A percentile compares a stretch with the other conserved stretches of the same genome.
Evolutionary conservation across 371 early-diverging fungal genomes (phyloP).

Genomic region (Ordospora pajunii): DNA sequence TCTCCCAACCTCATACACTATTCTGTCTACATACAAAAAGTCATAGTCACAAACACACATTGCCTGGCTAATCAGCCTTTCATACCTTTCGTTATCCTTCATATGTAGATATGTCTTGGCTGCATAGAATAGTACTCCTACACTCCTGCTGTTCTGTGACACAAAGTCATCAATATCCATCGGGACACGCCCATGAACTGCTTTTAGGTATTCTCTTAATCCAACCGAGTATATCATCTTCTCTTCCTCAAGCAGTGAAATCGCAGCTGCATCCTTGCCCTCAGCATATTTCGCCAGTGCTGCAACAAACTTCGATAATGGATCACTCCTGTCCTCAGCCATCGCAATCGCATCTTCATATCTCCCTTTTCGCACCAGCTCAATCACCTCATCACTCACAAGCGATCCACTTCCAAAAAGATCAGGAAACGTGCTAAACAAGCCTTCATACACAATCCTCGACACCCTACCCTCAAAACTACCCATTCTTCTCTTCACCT

Average conservation of each 20-base stretch:
- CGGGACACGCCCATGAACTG: neutral
- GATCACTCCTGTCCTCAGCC: neutral
- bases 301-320: neutral
- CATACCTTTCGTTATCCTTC: neutral
- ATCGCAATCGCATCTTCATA: neutral
- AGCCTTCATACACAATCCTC: neutral
- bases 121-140: slow-evolving; percentile 2
- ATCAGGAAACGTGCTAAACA: neutral
- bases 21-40: slow-evolving; percentile 2
- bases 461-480: neutral
- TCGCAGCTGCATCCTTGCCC: neutral
- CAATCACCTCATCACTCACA: neutral
- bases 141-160: neutral
- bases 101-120: neutral
- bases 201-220: neutral
- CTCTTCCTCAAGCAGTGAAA: slow-evolving; percentile 5
- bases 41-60: neutral
- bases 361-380: neutral
- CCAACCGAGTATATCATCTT: slow-evolving; percentile 2
- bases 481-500: neutral
- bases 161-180: slow-evolving; percentile 13
- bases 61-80: neutral
- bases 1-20: slow-evolving; percentile 2
- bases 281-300: neutral
- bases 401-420: neutral